Conservation (phyloP, 2,329 filamentous ascomycete species). For the Monosporascus sp. region DNA sequence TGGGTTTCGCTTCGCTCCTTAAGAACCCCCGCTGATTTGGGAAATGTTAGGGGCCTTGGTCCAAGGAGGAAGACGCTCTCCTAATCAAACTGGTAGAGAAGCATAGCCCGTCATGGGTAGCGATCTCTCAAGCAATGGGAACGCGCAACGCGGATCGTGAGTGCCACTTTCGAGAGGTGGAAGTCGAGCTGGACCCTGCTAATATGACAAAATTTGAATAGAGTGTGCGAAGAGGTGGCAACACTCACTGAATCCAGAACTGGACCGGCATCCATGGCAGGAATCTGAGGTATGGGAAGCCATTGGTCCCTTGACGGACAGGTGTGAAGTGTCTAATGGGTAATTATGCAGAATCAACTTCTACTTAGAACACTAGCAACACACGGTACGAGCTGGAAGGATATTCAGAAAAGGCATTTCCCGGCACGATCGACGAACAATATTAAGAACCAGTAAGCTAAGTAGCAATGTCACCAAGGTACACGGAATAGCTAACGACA, state of each 20-base stretch:
- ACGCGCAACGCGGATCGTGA: conserved; percentile 1
- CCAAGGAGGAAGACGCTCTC: conserved; percentile 1
- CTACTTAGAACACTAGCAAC: background rate
- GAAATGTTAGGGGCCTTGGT: background rate
- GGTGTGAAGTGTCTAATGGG: background rate
- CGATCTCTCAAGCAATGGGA: conserved; percentile 1
- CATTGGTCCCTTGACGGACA: background rate
- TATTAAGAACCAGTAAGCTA: conserved; percentile 1
- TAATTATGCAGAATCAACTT: background rate
- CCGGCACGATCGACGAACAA: background rate
- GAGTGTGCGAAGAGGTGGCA: conserved; percentile 1
- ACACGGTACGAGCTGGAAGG: conserved; percentile 1
- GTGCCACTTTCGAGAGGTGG: background rate
- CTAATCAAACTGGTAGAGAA: background rate
- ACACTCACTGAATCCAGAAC: background rate
- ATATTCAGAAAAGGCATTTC: conserved; percentile 1
- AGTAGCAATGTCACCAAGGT: background rate
- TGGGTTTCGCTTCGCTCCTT: too few species aligned
- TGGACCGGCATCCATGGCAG: conserved; percentile 1
- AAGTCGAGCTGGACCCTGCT: too few species aligned
- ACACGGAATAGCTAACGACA: background rate
- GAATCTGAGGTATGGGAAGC: background rate
- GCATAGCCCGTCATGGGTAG: background rate
- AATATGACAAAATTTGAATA: background rate
- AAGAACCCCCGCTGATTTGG: background rate